Evolutionary conservation across 805 yeast species (phyloP).

Genomic region (Zygoascus tannicola): DNA sequence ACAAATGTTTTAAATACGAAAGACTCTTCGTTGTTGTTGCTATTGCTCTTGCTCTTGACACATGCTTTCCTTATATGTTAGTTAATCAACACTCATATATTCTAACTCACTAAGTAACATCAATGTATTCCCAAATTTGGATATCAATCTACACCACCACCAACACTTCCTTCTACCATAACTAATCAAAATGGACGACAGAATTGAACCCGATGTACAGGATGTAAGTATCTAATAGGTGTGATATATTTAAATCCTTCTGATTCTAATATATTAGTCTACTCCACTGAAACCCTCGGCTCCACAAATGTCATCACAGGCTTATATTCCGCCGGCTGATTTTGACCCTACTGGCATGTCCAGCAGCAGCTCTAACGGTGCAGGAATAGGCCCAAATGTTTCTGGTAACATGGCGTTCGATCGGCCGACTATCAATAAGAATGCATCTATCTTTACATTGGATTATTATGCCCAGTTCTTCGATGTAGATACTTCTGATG

Average conservation of each 20-base stretch:
- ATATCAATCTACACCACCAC: too few relatives aligned
- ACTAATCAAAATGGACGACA: neutral
- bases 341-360: constrained; percentile 16
- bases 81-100: too few relatives aligned
- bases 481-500: constrained; percentile 59
- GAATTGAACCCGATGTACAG: constrained; percentile 2
- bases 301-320: constrained; percentile 20
- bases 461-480: constrained; percentile 57
- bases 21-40: neutral
- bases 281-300: neutral
- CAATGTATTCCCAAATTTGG: too few relatives aligned
- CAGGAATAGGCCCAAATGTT: constrained; percentile 4
- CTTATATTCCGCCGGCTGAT: constrained; percentile 29
- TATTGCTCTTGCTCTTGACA: neutral
- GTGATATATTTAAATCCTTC: too few relatives aligned
- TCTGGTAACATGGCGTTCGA: constrained; percentile 8
- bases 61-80: too few relatives aligned
- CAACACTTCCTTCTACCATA: neutral
- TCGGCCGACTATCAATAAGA: constrained; percentile 7
- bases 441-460: constrained; percentile 44
- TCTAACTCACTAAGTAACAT: neutral
- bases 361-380: constrained; percentile 6
- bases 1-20: neutral
- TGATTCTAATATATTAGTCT: too few relatives aligned
- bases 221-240: constrained; percentile 3